A percentile compares a stretch with the other conserved stretches of the same genome.
Conservation (phyloP, 345 rosid genomes). For the Populus deltoides region DNA sequence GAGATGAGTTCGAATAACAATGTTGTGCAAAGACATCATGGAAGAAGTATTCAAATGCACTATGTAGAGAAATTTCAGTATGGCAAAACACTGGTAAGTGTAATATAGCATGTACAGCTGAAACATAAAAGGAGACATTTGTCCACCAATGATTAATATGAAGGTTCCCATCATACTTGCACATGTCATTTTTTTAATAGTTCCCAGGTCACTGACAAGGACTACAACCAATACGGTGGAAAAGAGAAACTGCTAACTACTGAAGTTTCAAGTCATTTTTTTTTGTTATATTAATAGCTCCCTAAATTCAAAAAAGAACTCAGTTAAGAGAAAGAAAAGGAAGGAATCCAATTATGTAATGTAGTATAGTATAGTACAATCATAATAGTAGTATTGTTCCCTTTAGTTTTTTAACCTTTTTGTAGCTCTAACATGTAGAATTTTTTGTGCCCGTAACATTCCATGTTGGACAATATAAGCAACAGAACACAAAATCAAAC, state of each 20-base stretch:
- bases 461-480: background rate
- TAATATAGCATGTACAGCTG: too few relatives aligned
- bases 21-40: background rate
- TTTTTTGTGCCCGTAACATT: background rate
- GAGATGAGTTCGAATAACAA: conserved; percentile 14
- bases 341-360: too few relatives aligned
- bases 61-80: background rate
- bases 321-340: too few relatives aligned
- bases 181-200: too few relatives aligned
- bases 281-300: too few relatives aligned
- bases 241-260: background rate
- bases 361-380: too few relatives aligned
- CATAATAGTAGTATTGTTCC: too few relatives aligned
- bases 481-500: background rate
- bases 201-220: background rate
- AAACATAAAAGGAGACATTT: background rate
- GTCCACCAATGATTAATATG: background rate
- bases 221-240: background rate
- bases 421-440: too few relatives aligned
- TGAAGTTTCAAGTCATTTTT: too few relatives aligned
- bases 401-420: too few relatives aligned
- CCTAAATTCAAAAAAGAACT: too few relatives aligned
- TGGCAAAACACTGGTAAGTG: too few relatives aligned
- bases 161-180: background rate
- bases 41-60: background rate